Base-by-base conservation (phyloP, 805 yeast species). In the Wickerhamiella nectarea region DNA sequence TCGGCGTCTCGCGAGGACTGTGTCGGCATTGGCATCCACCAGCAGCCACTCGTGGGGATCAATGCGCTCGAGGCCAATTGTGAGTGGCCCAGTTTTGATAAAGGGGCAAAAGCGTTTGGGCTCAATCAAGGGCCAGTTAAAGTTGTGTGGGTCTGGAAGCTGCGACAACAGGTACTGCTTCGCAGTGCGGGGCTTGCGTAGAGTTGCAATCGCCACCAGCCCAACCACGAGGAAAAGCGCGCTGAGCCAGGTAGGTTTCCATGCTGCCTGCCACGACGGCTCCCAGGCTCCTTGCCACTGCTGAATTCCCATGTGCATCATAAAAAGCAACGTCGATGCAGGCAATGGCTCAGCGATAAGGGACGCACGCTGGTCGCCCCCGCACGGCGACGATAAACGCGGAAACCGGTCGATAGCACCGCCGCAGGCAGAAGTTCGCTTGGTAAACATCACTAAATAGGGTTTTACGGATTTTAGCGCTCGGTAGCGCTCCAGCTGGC, bases 401-500 rank as follows among this genome's bases (percentile, higher is more conserved):
- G 28, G n/a, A 11, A 11, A 5, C 6, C 9, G 9, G 28, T 11
- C 28, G 28, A 25, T 25, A 25, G 12, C 28, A n/a, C 4, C 12
- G 6, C 28, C 28, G 3, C 28, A 9, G 12, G 6, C 28, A 25
- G 28, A 11, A 25, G n/a, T 3, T 10, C 9, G 12, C 9, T n/a
- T 25, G 12, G 28, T 25, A n/a, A 25, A 25, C 3, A 9, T 7
- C 28, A 25, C 28, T 25, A 25, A 25, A 4, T 25, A 25, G 4
- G 6, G 9, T 25, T 5, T 10, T 25, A 10, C 12, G 12, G 9
- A 25, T 25, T 25, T 5, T 25, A 25, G 28, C 4, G 28, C 9
- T 4, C 9, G 28, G 3, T 4, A 4, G 28, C 28, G 3, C n/a
- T 8, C 97, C 97, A 89, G 2, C 85, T 78, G 61, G 77, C 78